Evolutionary conservation across 176 grass and related monocot genomes (phyloP).

Genomic region (Pontederia crassipes): DNA sequence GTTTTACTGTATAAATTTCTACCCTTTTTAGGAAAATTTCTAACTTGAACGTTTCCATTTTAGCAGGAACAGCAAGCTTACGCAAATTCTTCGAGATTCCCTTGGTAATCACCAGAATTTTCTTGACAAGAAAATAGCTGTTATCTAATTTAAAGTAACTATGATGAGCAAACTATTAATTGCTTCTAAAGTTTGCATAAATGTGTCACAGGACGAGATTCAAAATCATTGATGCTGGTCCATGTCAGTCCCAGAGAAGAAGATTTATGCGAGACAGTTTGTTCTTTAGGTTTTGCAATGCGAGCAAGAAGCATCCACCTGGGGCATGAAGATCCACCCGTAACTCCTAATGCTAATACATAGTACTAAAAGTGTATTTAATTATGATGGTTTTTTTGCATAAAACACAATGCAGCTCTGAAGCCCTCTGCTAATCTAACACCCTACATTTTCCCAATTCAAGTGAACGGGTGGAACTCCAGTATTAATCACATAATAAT

Average conservation of each 20-base stretch:
- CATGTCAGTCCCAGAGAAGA: constrained; percentile 82
- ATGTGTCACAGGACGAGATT: constrained; percentile 62
- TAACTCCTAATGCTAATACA: constrained; percentile 32
- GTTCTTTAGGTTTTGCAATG: constrained; percentile 85
- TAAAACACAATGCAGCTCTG: constrained; percentile 4
- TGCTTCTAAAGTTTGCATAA: constrained; percentile 24
- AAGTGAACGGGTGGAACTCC: neutral
- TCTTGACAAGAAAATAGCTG: constrained; percentile 2
- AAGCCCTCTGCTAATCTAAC: neutral
- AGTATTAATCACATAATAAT: constrained; percentile 9
- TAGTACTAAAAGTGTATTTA: constrained; percentile 4
- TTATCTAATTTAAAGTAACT: neutral
- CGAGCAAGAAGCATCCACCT: constrained; percentile 72
- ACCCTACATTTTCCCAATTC: constrained; percentile 1
- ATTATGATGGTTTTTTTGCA: constrained; percentile 10
- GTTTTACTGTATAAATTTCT: neutral
- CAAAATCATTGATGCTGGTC: constrained; percentile 94
- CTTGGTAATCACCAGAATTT: constrained; percentile 50
- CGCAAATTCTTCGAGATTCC: constrained; percentile 91
- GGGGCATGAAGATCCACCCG: constrained; percentile 58
- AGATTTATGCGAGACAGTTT: constrained; percentile 87
- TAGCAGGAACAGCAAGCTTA: constrained; percentile 94
- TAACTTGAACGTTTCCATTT: constrained; percentile 15
- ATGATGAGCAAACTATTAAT: neutral
- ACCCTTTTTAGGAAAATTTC: neutral